These are phyloP conservation scores for Taxillus chinensis DNA, from an alignment of 164 flowering plant species.

Conservation along the genomic window DNA sequence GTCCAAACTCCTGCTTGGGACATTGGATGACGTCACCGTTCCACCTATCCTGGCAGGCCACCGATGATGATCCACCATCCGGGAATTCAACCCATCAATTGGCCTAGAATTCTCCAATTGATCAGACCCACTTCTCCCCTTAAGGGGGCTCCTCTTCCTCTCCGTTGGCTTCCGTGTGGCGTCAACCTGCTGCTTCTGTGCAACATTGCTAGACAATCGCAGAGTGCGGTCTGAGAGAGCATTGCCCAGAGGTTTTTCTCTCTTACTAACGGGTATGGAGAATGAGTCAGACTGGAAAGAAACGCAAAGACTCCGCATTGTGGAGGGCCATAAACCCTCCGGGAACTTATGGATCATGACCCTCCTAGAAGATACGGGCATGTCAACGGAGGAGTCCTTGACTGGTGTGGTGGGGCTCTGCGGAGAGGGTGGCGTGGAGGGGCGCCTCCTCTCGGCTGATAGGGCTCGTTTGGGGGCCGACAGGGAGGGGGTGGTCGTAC, in stretches of 20 bases:
- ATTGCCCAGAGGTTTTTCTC: constrained; percentile 52
- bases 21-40: constrained; percentile 28
- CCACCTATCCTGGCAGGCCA: constrained; percentile 75
- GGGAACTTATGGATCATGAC: constrained; percentile 25
- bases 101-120: constrained; percentile 86
- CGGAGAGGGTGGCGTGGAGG: constrained; percentile 65
- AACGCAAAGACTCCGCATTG: constrained; percentile 75
- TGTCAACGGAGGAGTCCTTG: constrained; percentile 35
- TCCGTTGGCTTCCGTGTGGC: constrained; percentile 49
- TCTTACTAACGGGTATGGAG: constrained; percentile 62
- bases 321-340: constrained; percentile 88
- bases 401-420: constrained; percentile 55
- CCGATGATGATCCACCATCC: constrained; percentile 70
- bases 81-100: constrained; percentile 40
- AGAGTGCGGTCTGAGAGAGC: constrained; percentile 44
- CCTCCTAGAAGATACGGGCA: constrained; percentile 31
- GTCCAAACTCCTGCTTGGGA: constrained; percentile 44
- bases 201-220: constrained; percentile 62
- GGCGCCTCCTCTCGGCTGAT: constrained; percentile 81
- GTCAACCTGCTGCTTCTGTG: constrained; percentile 40
- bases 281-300: constrained; percentile 79
- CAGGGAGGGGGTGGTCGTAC: constrained; percentile 12
- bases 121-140: constrained; percentile 58
- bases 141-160: constrained; percentile 78
- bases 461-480: constrained; percentile 48